Base-by-base conservation (phyloP, 495 filamentous ascomycete species). In the Mycothermus thermophilus region DNA sequence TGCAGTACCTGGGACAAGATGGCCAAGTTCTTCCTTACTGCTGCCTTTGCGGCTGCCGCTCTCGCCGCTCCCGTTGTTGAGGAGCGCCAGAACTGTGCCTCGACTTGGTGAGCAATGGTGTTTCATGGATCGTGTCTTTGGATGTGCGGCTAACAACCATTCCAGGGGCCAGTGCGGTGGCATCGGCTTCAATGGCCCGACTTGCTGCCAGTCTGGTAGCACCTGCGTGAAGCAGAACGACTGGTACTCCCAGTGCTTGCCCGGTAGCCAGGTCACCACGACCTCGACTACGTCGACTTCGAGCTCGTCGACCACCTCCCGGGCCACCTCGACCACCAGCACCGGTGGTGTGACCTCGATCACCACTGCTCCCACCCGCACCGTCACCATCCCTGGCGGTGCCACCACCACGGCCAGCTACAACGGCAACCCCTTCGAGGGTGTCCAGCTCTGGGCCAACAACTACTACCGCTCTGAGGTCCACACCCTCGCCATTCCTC, bases 391-490 rank as follows among this genome's bases (percentile, higher is more conserved):
- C 33, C 19, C 38, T 15, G 32, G 40, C 31, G 46, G 44, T 24
- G 38, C 39, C 15, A 33, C 44, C 14, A 24, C 34, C 16, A 47
- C 53, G 2, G 58, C 59, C 10, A 52, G 50, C 39, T 62, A 52
- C 35, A 43, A 54, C 9, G 61, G 63, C 12, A 76, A 76, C 50
- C 71, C 69, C 5, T 74, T 72, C 49, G 41, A 46, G 1, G 71
- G 67, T 4, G 60, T 71, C 27, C 48, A 69, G 39, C 56, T 64
- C 41, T 74, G 71, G 54, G 64, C 64, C 35, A 75, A 75, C 51
- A 52, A 61, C 24, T 74, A 66, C 58, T 74, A 75, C 45, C 57
- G 66, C 12, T 71, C 71, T 15, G 71, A 75, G 46, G 61, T 75
- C 18, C 53, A 53, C 15, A 51, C 47, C 17, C 52, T 55, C 7